phyloP scores from a whole-genome alignment of 192 early-diverging fungal species.

The Borealophlyctis nickersoniae region DNA sequence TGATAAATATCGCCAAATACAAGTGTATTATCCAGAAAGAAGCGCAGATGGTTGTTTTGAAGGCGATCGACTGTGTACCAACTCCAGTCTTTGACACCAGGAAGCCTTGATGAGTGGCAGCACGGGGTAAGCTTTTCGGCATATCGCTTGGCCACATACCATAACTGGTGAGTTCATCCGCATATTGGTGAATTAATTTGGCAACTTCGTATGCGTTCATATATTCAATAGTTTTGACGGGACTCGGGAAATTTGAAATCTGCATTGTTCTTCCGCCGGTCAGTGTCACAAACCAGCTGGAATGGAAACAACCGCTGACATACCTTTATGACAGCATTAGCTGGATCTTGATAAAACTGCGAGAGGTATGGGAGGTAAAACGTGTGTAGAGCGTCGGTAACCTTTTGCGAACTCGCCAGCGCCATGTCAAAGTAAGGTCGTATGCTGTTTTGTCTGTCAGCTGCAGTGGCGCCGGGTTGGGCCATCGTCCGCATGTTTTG shows the following conservation, averaged over 20 bases:
- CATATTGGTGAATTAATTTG: not conserved
- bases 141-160: slow-evolving; percentile 9
- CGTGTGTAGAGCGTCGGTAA: slow-evolving; percentile 2
- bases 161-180: not conserved
- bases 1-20: slow-evolving; percentile 3
- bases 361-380: slow-evolving; percentile 16
- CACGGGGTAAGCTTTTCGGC: too few relatives aligned
- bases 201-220: slow-evolving; percentile 18
- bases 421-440: not conserved
- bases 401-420: not conserved
- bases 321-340: slow-evolving; percentile 5
- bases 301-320: too few relatives aligned
- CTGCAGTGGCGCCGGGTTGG: not conserved
- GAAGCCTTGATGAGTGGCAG: too few relatives aligned
- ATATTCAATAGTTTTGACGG: not conserved
- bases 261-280: too few relatives aligned
- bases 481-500: slow-evolving; percentile 3
- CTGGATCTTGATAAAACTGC: slow-evolving; percentile 3
- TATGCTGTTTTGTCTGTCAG: not conserved
- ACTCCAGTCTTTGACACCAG: too few relatives aligned
- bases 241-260: slow-evolving; percentile 11
- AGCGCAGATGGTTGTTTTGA: slow-evolving; percentile 11
- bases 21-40: slow-evolving; percentile 24
- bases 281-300: too few relatives aligned
- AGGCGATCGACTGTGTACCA: not conserved